phyloP scores from a whole-genome alignment of 345 rosid genomes.

The Syzygium grande region DNA sequence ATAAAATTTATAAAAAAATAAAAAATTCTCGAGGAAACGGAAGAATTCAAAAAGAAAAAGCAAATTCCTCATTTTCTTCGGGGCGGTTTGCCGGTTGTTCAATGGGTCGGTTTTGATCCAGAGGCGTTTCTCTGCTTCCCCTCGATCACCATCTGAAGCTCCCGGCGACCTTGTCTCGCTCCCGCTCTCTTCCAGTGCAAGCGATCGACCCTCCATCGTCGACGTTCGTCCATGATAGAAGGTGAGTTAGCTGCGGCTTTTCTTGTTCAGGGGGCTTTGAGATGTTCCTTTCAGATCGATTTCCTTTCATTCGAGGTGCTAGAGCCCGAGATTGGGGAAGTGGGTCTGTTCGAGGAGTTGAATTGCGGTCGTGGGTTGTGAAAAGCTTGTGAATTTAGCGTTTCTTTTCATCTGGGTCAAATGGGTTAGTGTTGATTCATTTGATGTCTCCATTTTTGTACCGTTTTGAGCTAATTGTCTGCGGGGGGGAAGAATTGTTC shows the following conservation, averaged over 20 bases:
- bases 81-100: neutral
- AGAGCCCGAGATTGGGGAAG: neutral
- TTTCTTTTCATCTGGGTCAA: neutral
- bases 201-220: neutral
- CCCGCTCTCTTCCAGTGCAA: neutral
- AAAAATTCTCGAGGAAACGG: neutral
- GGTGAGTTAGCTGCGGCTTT: neutral
- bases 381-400: neutral
- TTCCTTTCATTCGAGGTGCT: neutral
- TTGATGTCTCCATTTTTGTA: neutral
- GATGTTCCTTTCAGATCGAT: neutral
- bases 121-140: neutral
- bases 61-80: neutral
- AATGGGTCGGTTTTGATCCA: neutral
- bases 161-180: neutral
- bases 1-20: too few relatives aligned
- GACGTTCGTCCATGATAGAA: neutral
- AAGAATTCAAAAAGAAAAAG: neutral
- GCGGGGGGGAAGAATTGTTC: neutral
- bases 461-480: neutral
- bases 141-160: neutral
- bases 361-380: neutral
- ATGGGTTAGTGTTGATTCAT: neutral
- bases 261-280: neutral
- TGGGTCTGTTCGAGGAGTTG: neutral